phyloP scores from a whole-genome alignment of 441 rosid species.

The Populus trichocarpa region DNA sequence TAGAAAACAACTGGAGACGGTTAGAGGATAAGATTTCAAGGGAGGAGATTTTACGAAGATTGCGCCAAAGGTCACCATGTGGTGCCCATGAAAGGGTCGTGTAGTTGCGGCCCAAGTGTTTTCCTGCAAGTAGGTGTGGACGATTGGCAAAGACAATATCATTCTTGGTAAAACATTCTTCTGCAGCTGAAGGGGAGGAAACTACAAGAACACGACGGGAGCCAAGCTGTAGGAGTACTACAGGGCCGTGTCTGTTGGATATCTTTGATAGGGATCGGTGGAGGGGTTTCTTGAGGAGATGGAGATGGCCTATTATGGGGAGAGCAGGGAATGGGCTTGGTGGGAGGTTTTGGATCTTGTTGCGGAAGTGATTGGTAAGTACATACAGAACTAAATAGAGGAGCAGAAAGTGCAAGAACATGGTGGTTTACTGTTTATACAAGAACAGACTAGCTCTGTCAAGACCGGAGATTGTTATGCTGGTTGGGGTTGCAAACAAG shows the following conservation, averaged over 20 bases:
- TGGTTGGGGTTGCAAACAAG: too few relatives aligned
- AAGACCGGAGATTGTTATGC: too few relatives aligned
- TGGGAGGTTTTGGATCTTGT: constrained; percentile 20
- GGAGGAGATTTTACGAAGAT: constrained; percentile 29
- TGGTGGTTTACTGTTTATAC: background rate
- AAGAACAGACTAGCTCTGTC: background rate
- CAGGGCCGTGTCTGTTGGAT: constrained; percentile 23
- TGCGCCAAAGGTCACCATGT: constrained; percentile 13
- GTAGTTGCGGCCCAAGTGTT: constrained; percentile 24
- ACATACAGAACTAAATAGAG: background rate
- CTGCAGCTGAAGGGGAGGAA: constrained; percentile 7
- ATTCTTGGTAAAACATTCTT: constrained; percentile 7
- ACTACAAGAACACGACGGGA: constrained; percentile 26
- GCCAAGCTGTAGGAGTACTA: constrained; percentile 25
- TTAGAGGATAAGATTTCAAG: constrained; percentile 39
- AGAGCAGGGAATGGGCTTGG: constrained; percentile 25
- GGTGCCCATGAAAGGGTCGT: constrained; percentile 20
- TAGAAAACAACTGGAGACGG: constrained; percentile 33
- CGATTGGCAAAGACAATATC: constrained; percentile 11
- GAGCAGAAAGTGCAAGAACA: background rate
- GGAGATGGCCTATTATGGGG: constrained; percentile 32
- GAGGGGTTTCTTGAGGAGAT: constrained; percentile 33
- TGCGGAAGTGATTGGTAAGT: background rate
- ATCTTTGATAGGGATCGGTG: constrained; percentile 20
- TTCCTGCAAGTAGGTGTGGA: constrained; percentile 13